A percentile compares a stretch with the other conserved stretches of the same genome.
These are phyloP conservation scores for Claviceps purpurea DNA, from an alignment of 2,329 filamentous ascomycete species.

Conservation along the genomic window DNA sequence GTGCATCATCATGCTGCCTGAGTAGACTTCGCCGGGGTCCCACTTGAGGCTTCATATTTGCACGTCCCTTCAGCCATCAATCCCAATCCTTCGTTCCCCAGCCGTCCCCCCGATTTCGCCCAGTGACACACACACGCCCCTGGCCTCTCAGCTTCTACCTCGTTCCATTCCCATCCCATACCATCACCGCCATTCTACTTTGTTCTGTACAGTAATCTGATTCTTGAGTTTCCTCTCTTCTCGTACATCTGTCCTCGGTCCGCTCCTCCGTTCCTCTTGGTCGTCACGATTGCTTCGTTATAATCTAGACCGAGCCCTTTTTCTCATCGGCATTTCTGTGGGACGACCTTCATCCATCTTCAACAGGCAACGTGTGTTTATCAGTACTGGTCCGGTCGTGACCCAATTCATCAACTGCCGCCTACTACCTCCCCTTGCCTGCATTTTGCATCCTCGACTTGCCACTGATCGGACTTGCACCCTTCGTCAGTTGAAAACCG, in stretches of 20 bases:
- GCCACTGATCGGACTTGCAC: slow-evolving; percentile 7
- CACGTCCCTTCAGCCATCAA: background rate
- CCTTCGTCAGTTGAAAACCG: slow-evolving; percentile 8
- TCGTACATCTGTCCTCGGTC: slow-evolving; percentile 11
- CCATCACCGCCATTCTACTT: slow-evolving; percentile 20
- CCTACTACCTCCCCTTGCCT: slow-evolving; percentile 12
- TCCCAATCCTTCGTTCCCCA: background rate
- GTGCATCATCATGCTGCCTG: background rate
- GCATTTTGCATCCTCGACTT: slow-evolving; percentile 10
- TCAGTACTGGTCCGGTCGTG: background rate
- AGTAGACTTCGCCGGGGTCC: background rate
- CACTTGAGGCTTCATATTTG: background rate
- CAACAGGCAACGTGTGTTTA: background rate
- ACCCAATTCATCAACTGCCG: slow-evolving; percentile 6
- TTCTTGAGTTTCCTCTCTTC: slow-evolving; percentile 18
- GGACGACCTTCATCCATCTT: slow-evolving; percentile 4
- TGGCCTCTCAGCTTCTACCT: slow-evolving; percentile 17
- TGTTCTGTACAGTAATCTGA: slow-evolving; percentile 16
- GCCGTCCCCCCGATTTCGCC: slow-evolving; percentile 6
- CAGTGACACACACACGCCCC: slow-evolving; percentile 14
- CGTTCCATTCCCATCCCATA: slow-evolving; percentile 15
- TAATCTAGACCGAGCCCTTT: slow-evolving; percentile 20
- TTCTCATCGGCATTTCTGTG: slow-evolving; percentile 21
- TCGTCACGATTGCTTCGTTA: slow-evolving; percentile 4
- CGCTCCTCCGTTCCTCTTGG: slow-evolving; percentile 9